Conservation (phyloP, 2,329 filamentous ascomycete species). For the Piedraia hortae region DNA sequence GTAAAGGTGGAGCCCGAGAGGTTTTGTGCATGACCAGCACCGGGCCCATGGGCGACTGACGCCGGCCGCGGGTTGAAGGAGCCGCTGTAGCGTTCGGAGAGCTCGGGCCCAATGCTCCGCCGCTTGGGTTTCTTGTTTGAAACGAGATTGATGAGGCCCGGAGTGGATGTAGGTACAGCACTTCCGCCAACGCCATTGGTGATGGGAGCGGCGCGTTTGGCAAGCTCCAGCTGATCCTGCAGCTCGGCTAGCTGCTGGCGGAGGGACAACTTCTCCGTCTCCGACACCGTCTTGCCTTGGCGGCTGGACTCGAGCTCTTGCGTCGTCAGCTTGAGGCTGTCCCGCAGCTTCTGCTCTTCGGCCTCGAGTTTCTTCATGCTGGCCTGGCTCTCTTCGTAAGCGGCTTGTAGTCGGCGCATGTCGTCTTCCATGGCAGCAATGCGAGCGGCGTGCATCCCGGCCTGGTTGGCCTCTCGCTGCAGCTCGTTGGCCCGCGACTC, state of each 20-base stretch:
- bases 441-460: constrained; percentile 77
- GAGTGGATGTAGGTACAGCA: constrained; percentile 17
- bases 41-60: constrained; percentile 59
- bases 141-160: constrained; percentile 78
- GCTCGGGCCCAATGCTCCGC: constrained; percentile 68
- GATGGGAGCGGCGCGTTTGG: constrained; percentile 47
- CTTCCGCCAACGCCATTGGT: constrained; percentile 42
- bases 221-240: constrained; percentile 73
- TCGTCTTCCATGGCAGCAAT: constrained; percentile 82
- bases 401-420: constrained; percentile 71
- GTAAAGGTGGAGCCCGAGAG: constrained; percentile 51
- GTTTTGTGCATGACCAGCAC: constrained; percentile 36
- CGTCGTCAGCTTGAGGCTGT: constrained; percentile 53
- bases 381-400: constrained; percentile 65
- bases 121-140: constrained; percentile 93
- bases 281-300: constrained; percentile 44
- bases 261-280: constrained; percentile 62
- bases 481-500: constrained; percentile 80
- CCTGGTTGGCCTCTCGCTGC: constrained; percentile 89
- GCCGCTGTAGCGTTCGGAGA: constrained; percentile 65
- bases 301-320: constrained; percentile 58
- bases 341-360: constrained; percentile 64
- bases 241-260: constrained; percentile 72
- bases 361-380: constrained; percentile 89
- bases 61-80: constrained; percentile 86